Evolutionary conservation across 2,329 filamentous ascomycete genomes (phyloP), one percentile per base, ranked within the genome.

Genomic region (Diplocarpon mali): DNA sequence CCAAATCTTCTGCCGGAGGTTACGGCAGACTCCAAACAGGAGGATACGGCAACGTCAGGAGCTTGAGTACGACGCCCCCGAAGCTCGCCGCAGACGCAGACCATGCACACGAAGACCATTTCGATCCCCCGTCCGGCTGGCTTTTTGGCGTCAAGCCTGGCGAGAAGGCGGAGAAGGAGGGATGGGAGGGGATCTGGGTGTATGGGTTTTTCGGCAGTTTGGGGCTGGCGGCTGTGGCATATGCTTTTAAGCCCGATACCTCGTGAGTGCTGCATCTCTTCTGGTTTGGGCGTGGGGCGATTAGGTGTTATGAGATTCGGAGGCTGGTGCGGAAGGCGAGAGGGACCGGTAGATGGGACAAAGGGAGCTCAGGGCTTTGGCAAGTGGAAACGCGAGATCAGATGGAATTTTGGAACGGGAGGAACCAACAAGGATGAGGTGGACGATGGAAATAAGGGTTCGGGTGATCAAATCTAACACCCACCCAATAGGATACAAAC

Each of bases 171-270:
- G 79, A 93, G 75, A 85, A 87, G 66, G 92, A 98, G 70, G 92
- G 90, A 42, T 98, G 92, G 92, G 92, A 98, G 75, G 79, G 73
- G 55, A 68, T 88, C 45, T 89, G 83, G 71, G 83, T 83, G 64
- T 85, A 85, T 64, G 88, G 89, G 40, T 88, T 94, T 67, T 84
- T 81, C 64, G 86, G 85, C 44, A 83, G 80, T 60, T 68, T 94
- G 60, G 67, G 78, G 24, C 71, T 87, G 53, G 82, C 80, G 44
- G 78, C 76, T 50, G 72, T 95, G 54, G 86, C 84, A 54, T 87
- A 95, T 69, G 87, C 86, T 51, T 96, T 92, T 65, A 96, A 96
- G 80, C 92, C 92, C 42, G 92, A 98, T 74, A 96, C 90, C 53
- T 94, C 87, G 92, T 98, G 75, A 71, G 89, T 87, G 5, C 42